phyloP scores from a whole-genome alignment of 1,139 yeast genomes.

The Hanseniaspora uvarum region DNA sequence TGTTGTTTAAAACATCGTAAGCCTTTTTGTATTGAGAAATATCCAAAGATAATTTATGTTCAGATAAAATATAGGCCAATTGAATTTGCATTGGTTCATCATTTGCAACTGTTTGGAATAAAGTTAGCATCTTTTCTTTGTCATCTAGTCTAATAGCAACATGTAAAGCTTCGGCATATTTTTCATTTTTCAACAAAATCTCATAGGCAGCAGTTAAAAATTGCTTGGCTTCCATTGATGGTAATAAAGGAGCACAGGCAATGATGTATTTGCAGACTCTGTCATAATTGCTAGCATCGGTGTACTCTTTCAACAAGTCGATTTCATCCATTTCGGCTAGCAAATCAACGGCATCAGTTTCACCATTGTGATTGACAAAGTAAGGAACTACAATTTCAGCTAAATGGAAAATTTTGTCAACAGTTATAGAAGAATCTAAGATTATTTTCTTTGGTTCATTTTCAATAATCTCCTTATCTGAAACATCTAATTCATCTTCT shows the following conservation, averaged over 20 bases:
- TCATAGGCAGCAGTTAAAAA: conserved; percentile 86
- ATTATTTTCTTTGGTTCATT: conserved; percentile 23
- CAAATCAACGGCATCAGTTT: conserved; percentile 95
- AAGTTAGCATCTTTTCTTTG: conserved; percentile 63
- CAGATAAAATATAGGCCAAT: conserved; percentile 78
- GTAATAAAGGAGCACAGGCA: conserved; percentile 87
- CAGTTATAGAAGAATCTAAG: conserved; percentile 28
- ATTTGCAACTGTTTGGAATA: conserved; percentile 54
- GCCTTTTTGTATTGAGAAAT: conserved; percentile 57
- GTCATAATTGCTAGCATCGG: conserved; percentile 72
- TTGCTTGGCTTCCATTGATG: conserved; percentile 86
- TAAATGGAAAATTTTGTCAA: conserved; percentile 46
- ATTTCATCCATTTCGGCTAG: conserved; percentile 80
- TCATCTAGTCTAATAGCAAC: conserved; percentile 85
- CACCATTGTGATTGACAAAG: conserved; percentile 90
- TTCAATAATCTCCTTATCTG: conserved; percentile 5
- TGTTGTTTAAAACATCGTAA: conserved; percentile 77
- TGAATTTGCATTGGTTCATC: conserved; percentile 76
- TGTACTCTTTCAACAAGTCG: conserved; percentile 70
- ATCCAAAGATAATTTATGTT: conserved; percentile 43
- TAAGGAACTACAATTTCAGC: conserved; percentile 77
- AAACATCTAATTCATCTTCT: conserved; percentile 20
- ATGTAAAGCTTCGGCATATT: conserved; percentile 79
- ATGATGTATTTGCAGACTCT: conserved; percentile 92
- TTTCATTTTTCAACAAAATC: conserved; percentile 69